These are phyloP conservation scores for Eragrostis tef DNA, from an alignment of 202 grass and related monocot species.

Conservation along the genomic window DNA sequence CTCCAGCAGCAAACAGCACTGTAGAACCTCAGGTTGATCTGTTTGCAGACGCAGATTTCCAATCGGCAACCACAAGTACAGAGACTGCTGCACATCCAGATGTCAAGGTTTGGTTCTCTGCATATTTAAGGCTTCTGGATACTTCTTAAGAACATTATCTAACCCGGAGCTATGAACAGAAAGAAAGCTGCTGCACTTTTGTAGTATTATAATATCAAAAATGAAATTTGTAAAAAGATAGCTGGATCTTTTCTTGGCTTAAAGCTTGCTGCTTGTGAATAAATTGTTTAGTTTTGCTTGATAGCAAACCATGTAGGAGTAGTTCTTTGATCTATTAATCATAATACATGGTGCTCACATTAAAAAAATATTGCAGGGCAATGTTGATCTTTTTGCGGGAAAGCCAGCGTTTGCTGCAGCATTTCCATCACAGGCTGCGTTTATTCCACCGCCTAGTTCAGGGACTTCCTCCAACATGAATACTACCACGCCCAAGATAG, in stretches of 20 bases:
- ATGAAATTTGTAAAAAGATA: constrained; percentile 13
- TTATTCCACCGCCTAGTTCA: constrained; percentile 60
- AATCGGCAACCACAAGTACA: constrained; percentile 59
- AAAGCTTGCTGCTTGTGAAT: constrained; percentile 3
- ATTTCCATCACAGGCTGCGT: constrained; percentile 58
- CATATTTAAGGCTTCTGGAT: constrained; percentile 21
- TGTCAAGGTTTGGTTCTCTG: constrained; percentile 62
- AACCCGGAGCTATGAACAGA: background rate
- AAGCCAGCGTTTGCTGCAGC: constrained; percentile 53
- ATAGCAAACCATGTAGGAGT: constrained; percentile 18
- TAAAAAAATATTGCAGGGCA: constrained; percentile 55
- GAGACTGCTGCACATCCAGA: constrained; percentile 50
- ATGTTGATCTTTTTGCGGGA: constrained; percentile 57
- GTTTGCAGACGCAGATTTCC: constrained; percentile 92
- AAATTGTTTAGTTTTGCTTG: constrained; percentile 9
- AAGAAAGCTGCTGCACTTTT: constrained; percentile 7
- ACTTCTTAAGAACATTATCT: constrained; percentile 2
- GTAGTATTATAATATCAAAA: constrained; percentile 15
- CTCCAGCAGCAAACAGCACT: constrained; percentile 40
- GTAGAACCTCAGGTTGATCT: constrained; percentile 64
- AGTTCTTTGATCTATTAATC: constrained; percentile 31
- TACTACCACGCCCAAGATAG: constrained; percentile 47
- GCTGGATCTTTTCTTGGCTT: background rate
- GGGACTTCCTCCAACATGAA: constrained; percentile 54
- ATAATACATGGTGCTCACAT: constrained; percentile 37